Evolutionary conservation across 495 filamentous ascomycete species (phyloP), one percentile per base, ranked within the genome.

Genomic region (Tuber borchii): DNA sequence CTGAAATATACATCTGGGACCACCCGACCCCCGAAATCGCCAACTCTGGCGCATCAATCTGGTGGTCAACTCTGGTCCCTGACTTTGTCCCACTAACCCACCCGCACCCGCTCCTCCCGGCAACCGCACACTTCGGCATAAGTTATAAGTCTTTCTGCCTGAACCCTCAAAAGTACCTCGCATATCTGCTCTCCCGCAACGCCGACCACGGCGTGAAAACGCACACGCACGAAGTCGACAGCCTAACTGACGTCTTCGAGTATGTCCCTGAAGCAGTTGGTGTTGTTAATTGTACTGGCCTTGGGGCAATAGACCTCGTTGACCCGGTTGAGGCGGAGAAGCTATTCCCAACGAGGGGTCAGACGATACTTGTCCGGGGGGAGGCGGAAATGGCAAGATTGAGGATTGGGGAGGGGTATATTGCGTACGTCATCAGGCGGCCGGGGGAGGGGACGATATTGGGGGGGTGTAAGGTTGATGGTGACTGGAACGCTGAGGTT

Each of bases 221-320:
- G 3, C 77, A 78, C 44, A 81, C 79, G 9, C 39, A 79, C 37
- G 79, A 81, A 16, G 78, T 81, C 45, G 79, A 81, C 39, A 69
- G 74, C 14, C 72, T 83, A 31, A 71, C 69, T 40, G 81, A 78
- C 10, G 81, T 82, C 22, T 82, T 77, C 71, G 69, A 71, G 16
- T 16, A 65, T 16, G 71, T 81, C 22, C 78, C 75, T 7, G 26
- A 20, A 44, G 75, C 80, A 9, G 73, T 45, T 5, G 81, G 71
- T 31, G 72, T 83, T 44, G 78, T 83, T 26, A 83, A 83, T 44
- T 83, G 81, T 51, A 81, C 81, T 16, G 81, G 81, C 8, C 70
- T 83, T n/a, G 70, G 73, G 37, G 81, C 81, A 45, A 73, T 73
- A 39, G 71, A 70, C 43, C 70, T 82, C 26, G 74, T 72, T 34